These are phyloP conservation scores for Jatropha multifida DNA, from an alignment of 441 rosid genomes.

Conservation along the genomic window DNA sequence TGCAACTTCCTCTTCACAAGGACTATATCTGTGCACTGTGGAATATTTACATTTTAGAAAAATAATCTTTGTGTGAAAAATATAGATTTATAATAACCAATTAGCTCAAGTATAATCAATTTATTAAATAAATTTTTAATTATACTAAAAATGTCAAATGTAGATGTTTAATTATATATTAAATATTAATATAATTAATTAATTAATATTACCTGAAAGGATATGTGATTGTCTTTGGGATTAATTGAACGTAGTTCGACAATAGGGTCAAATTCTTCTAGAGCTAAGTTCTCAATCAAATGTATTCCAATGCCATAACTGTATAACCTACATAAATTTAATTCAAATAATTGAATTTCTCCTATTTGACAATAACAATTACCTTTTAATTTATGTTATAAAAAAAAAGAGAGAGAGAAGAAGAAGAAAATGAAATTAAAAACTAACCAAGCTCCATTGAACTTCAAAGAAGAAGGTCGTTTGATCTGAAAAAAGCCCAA, in stretches of 20 bases:
- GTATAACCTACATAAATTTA: conserved; percentile 39
- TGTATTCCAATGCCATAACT: conserved; percentile 67
- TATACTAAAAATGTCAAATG: no score
- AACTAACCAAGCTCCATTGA: conserved; percentile 71
- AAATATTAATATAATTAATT: no score
- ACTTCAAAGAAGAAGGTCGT: conserved; percentile 73
- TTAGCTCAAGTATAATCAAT: no score
- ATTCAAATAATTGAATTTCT: background rate
- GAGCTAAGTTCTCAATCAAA: conserved; percentile 57
- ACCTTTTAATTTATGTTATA: no score
- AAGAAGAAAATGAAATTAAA: background rate
- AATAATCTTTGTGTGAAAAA: background rate
- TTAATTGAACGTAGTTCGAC: conserved; percentile 49
- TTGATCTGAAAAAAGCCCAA: conserved; percentile 64
- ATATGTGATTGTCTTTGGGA: conserved; percentile 69
- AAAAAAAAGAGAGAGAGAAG: background rate
- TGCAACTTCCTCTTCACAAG: conserved; percentile 48
- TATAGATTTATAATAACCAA: no score
- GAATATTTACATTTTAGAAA: background rate
- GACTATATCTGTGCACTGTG: conserved; percentile 49
- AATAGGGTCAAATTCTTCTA: conserved; percentile 38
- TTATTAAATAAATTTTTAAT: no score
- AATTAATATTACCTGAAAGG: conserved; percentile 50
- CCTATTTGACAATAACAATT: no score
- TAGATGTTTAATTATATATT: no score